A percentile compares a stretch with the other conserved stretches of the same genome.
Evolutionary conservation across 345 rosid species (phyloP).

Genomic region (Eucalyptus curtisii): DNA sequence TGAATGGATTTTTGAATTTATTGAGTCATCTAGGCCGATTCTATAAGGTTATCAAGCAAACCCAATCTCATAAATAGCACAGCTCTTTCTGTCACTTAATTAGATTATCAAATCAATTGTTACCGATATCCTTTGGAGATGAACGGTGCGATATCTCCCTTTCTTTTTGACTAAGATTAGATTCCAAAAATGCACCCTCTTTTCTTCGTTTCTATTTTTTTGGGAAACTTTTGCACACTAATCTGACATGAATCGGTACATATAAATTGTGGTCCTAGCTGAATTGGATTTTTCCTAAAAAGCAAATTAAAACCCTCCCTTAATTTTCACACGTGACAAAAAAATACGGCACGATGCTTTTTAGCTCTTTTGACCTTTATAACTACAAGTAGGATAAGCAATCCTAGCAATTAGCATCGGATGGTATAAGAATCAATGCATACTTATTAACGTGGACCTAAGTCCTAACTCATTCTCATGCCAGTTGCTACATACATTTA

Average conservation of each 20-base stretch:
- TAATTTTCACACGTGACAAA: background rate
- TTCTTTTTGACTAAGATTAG: too few species aligned
- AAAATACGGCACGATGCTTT: background rate
- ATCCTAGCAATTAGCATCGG: background rate
- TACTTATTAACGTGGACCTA: background rate
- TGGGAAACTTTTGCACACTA: background rate
- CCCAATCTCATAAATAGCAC: background rate
- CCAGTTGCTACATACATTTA: background rate
- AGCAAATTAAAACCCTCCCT: background rate
- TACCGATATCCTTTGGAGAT: background rate
- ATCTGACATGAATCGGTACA: background rate
- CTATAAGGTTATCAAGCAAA: background rate
- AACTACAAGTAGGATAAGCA: background rate
- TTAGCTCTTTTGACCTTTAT: background rate
- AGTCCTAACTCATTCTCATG: background rate
- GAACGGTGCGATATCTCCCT: rapidly evolving
- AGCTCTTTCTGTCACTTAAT: background rate
- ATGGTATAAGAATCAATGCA: background rate
- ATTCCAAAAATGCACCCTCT: too few species aligned
- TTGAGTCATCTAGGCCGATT: background rate
- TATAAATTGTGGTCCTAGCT: background rate
- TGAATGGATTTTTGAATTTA: background rate
- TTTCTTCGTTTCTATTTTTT: background rate
- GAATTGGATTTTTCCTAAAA: background rate
- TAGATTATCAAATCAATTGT: background rate